A percentile compares a stretch with the other conserved stretches of the same genome.
These are phyloP conservation scores for Candida golubevii DNA, from an alignment of 805 yeast species.

Conservation along the genomic window DNA sequence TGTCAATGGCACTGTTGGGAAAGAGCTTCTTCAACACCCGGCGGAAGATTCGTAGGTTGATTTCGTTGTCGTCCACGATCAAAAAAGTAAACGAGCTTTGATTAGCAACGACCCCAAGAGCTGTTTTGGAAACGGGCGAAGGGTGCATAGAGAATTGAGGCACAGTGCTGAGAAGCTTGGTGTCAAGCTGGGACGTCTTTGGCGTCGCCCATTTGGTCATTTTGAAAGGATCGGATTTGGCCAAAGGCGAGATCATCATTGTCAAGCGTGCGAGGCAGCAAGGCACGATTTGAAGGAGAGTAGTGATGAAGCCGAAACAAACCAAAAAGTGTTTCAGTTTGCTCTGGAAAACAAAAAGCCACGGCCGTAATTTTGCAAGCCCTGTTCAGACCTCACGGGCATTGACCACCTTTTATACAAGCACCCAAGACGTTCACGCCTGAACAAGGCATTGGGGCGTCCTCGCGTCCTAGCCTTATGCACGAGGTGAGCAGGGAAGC, in stretches of 20 bases:
- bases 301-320: too few relatives aligned
- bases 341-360: too few relatives aligned
- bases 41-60: conserved; percentile 35
- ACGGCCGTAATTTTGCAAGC: not conserved
- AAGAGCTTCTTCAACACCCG: conserved; percentile 30
- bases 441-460: conserved; percentile 8
- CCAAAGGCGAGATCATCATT: conserved; percentile 8
- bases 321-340: not conserved
- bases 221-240: conserved; percentile 6
- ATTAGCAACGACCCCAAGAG: conserved; percentile 12
- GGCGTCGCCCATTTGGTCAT: conserved; percentile 5
- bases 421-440: not conserved
- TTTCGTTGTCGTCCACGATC: conserved; percentile 40
- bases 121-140: conserved; percentile 3
- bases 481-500: not conserved
- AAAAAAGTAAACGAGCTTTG: conserved; percentile 15
- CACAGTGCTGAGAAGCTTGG: conserved; percentile 3
- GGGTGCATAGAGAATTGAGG: conserved; percentile 7
- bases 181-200: conserved; percentile 6
- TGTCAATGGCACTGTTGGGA: conserved; percentile 28
- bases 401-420: conserved; percentile 4
- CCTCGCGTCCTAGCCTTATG: conserved; percentile 10
- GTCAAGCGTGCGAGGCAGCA: not conserved
- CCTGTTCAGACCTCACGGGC: not conserved
- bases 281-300: not conserved